Conservation (phyloP, 345 rosid species). For the Gossypium thurberi region DNA sequence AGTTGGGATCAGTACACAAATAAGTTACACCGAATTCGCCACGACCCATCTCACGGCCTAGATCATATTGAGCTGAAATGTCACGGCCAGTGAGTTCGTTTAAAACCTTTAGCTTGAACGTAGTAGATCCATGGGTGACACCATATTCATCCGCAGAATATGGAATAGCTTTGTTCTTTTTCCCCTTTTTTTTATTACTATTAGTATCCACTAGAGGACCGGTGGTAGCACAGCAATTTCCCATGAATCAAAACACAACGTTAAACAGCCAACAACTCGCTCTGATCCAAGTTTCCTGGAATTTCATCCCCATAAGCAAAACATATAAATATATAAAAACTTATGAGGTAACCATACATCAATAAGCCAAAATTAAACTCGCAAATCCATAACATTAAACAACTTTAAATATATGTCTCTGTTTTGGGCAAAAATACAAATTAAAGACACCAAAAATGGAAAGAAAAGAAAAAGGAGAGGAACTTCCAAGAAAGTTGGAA, state of each 20-base stretch:
- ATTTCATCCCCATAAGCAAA: constrained; percentile 10
- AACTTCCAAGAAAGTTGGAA: constrained; percentile 6
- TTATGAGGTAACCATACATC: neutral
- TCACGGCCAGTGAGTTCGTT: constrained; percentile 55
- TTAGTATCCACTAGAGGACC: constrained; percentile 18
- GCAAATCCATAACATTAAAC: constrained; percentile 11
- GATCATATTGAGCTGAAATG: constrained; percentile 42
- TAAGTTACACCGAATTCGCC: constrained; percentile 73
- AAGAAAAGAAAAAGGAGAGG: neutral
- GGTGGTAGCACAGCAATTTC: constrained; percentile 60
- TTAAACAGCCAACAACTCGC: constrained; percentile 4
- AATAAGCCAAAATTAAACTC: neutral
- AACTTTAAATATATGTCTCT: neutral
- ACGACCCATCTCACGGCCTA: constrained; percentile 69
- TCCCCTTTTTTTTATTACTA: constrained; percentile 22
- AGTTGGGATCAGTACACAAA: constrained; percentile 45
- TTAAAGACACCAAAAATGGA: neutral
- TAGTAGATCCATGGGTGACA: constrained; percentile 30
- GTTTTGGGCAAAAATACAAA: too few species aligned
- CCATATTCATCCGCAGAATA: constrained; percentile 40
- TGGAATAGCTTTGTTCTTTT: constrained; percentile 37
- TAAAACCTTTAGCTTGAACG: constrained; percentile 40
- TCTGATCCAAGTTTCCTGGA: constrained; percentile 13
- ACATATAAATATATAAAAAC: neutral
- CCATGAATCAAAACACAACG: constrained; percentile 32